Evolutionary conservation across 345 rosid genomes (phyloP).

Genomic region (Trapa bicornis): DNA sequence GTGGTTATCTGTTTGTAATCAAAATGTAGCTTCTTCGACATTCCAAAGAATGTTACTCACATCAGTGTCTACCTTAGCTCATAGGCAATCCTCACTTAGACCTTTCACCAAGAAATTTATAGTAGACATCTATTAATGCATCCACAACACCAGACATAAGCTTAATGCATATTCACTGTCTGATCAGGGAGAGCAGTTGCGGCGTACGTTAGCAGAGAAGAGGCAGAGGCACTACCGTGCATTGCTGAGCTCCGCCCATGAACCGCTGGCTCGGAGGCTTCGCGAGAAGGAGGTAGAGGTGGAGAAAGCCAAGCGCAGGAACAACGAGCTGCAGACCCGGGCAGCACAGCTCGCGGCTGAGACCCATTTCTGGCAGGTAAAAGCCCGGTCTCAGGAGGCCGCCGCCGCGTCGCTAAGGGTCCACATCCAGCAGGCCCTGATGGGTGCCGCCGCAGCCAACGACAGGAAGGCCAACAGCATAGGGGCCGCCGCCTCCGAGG

Average conservation of each 20-base stretch:
- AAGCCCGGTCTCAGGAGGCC: constrained; percentile 68
- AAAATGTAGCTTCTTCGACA: no score
- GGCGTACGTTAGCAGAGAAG: constrained; percentile 65
- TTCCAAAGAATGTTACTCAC: no score
- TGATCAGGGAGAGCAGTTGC: constrained; percentile 57
- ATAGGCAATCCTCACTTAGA: no score
- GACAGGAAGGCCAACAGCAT: constrained; percentile 3
- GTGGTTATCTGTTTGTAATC: no score
- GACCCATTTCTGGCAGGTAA: constrained; percentile 75
- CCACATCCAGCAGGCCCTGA: constrained; percentile 54
- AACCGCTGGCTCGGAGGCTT: constrained; percentile 40
- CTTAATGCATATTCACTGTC: no score
- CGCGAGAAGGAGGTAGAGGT: constrained; percentile 63
- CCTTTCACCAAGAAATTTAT: no score
- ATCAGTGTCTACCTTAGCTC: no score
- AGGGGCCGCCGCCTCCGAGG: constrained; percentile 16
- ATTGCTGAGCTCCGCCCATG: constrained; percentile 55
- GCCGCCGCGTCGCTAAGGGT: constrained; percentile 68
- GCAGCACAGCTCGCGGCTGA: constrained; percentile 63
- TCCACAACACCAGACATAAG: no score
- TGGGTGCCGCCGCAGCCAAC: constrained; percentile 11
- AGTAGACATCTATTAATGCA: no score
- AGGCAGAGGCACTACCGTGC: constrained; percentile 64
- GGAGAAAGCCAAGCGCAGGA: constrained; percentile 64
- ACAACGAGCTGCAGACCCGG: constrained; percentile 71